Conservation (phyloP, 176 grass and related monocot species). For the Aegilops longissima region DNA sequence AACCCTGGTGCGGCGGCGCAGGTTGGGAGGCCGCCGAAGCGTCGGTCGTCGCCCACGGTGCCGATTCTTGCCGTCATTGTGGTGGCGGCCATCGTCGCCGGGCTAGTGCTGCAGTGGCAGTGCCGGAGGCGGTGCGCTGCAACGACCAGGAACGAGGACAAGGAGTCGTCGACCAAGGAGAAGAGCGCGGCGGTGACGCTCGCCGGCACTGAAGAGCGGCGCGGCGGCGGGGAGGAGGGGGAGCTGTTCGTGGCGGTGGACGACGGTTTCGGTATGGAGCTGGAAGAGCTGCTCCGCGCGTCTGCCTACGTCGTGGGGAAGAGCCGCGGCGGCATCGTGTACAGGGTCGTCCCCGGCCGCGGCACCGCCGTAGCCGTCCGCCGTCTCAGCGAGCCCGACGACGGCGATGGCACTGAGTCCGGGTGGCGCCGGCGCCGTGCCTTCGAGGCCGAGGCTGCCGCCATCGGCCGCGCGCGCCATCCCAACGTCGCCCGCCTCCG, state of each 20-base stretch:
- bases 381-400: conserved; percentile 85
- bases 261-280: conserved; percentile 83
- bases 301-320: conserved; percentile 92
- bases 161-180: conserved; percentile 45
- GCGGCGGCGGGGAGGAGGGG: conserved; percentile 51
- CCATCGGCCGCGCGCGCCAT: conserved; percentile 73
- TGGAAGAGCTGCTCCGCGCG: conserved; percentile 92
- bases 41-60: conserved; percentile 42
- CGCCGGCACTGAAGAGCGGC: conserved; percentile 51
- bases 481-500: conserved; percentile 83
- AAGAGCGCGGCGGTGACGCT: conserved; percentile 39
- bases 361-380: conserved; percentile 69
- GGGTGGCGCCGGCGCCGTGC: conserved; percentile 74
- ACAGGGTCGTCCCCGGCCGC: conserved; percentile 65
- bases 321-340: conserved; percentile 88
- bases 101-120: conserved; percentile 74
- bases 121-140: conserved; percentile 51
- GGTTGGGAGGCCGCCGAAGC: conserved; percentile 29
- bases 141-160: conserved; percentile 27
- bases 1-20: conserved; percentile 55
- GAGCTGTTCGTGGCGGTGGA: conserved; percentile 90
- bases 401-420: conserved; percentile 30
- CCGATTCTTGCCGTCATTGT: conserved; percentile 61
- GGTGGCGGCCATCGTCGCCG: conserved; percentile 39
- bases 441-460: conserved; percentile 75